A percentile compares a stretch with the other conserved stretches of the same genome.
These are phyloP conservation scores for Emericellopsis atlantica DNA, from an alignment of 2,329 filamentous ascomycete genomes.

Conservation along the genomic window DNA sequence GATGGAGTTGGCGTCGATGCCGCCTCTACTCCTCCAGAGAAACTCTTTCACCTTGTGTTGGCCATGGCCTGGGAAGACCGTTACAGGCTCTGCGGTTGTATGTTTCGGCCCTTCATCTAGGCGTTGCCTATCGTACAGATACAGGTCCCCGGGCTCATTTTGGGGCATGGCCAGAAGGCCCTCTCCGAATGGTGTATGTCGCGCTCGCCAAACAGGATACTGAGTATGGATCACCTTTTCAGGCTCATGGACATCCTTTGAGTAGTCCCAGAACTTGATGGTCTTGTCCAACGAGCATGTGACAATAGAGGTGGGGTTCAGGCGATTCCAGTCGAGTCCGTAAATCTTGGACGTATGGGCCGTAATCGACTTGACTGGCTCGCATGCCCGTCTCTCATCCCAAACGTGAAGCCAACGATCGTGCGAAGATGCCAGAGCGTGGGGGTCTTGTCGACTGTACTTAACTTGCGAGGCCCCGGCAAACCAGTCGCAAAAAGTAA, in stretches of 20 bases:
- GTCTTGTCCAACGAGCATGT: constrained; percentile 87
- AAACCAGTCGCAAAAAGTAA: constrained; percentile 86
- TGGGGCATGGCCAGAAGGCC: constrained; percentile 87
- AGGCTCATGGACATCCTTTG: constrained; percentile 45
- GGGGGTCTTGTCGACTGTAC: constrained; percentile 78
- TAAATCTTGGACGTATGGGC: constrained; percentile 92
- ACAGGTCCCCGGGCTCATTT: constrained; percentile 71
- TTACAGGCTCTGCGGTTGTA: constrained; percentile 32
- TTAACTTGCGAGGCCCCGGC: constrained; percentile 92
- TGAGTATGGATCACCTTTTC: constrained; percentile 70
- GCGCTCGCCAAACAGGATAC: constrained; percentile 82
- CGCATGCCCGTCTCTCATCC: constrained; percentile 71
- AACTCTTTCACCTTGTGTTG: constrained; percentile 77
- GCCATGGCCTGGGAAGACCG: constrained; percentile 48
- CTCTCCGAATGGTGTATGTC: constrained; percentile 81
- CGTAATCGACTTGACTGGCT: constrained; percentile 70
- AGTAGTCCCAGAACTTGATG: constrained; percentile 88
- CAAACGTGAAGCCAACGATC: constrained; percentile 80
- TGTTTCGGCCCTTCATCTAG: constrained; percentile 29
- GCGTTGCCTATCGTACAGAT: constrained; percentile 63
- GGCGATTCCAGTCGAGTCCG: constrained; percentile 87
- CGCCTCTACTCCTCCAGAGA: constrained; percentile 71
- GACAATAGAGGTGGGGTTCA: constrained; percentile 56
- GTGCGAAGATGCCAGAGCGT: constrained; percentile 82
- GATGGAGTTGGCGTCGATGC: constrained; percentile 49